A percentile compares a stretch with the other conserved stretches of the same genome.
Conservation (phyloP, 176 grass and related monocot species). For the Oryza rufipogon region DNA sequence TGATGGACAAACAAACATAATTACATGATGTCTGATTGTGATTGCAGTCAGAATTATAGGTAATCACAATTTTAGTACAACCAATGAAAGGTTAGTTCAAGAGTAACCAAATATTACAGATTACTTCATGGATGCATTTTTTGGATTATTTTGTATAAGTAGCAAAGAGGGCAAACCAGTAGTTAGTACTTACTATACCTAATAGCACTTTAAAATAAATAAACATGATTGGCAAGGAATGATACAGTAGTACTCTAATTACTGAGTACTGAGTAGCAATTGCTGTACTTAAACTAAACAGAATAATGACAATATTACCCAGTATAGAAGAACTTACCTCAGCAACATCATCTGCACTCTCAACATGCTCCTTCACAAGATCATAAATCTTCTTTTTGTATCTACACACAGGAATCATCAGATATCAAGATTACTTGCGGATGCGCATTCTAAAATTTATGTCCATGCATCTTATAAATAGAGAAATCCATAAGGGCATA, state of each 20-base stretch:
- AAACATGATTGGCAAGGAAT: neutral
- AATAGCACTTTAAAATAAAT: neutral
- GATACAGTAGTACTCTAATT: neutral
- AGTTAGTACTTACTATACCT: neutral
- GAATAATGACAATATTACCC: neutral
- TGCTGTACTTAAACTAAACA: neutral
- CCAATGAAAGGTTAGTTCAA: neutral
- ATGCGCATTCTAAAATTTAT: conserved; percentile 8
- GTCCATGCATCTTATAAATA: conserved; percentile 4
- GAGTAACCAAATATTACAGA: neutral
- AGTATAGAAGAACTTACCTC: conserved; percentile 54
- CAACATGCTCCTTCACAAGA: conserved; percentile 72
- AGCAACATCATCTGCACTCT: conserved; percentile 54
- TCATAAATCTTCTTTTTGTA: conserved; percentile 86
- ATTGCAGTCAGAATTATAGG: neutral
- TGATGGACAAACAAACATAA: neutral
- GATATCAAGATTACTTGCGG: conserved; percentile 15
- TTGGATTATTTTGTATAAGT: neutral
- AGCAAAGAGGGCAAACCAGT: neutral
- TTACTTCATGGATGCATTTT: neutral
- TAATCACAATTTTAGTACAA: neutral
- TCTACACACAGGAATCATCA: conserved; percentile 47
- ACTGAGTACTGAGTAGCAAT: neutral
- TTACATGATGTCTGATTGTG: neutral
- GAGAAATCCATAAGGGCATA: neutral